These are phyloP conservation scores for Cutaneotrichosporon daszewskae DNA, from an alignment of 1,284 basidiomycete species.

Conservation along the genomic window DNA sequence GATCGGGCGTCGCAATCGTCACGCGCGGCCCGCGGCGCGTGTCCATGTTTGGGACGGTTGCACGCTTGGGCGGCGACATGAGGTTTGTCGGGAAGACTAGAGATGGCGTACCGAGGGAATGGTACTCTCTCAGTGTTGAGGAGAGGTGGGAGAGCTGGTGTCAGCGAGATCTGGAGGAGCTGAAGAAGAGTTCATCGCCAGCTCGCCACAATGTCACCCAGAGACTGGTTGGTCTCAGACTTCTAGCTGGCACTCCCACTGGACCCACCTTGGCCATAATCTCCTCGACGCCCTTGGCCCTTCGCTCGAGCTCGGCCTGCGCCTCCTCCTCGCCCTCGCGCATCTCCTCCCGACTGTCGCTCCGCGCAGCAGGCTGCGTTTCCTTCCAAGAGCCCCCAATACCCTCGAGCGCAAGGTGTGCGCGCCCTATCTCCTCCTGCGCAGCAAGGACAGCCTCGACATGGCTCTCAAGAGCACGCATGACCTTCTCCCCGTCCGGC, in stretches of 20 bases:
- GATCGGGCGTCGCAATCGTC: conserved; percentile 1
- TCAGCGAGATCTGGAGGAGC: conserved; percentile 1
- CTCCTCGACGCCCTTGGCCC: conserved; percentile 12
- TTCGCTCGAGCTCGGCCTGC: conserved; percentile 2
- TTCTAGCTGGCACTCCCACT: neutral
- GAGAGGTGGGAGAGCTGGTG: conserved; percentile 15
- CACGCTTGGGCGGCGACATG: neutral
- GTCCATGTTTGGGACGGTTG: no score
- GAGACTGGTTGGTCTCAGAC: neutral
- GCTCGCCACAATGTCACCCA: neutral
- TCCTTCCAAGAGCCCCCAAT: conserved; percentile 2
- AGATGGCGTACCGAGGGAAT: conserved; percentile 14
- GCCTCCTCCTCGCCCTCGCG: neutral
- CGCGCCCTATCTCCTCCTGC: conserved; percentile 16
- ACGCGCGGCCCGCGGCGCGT: neutral
- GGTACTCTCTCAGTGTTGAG: conserved; percentile 11
- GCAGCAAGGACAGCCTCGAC: conserved; percentile 14
- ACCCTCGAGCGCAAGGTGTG: conserved; percentile 15
- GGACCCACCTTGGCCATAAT: conserved; percentile 15
- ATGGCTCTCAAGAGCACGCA: conserved; percentile 11
- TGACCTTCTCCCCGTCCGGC: conserved; percentile 9
- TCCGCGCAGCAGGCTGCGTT: neutral
- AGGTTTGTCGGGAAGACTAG: conserved; percentile 9
- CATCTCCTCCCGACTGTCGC: neutral
- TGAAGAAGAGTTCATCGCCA: neutral